Base-by-base conservation (phyloP, 2,329 filamentous ascomycete species). In the Juglanconis oblonga region DNA sequence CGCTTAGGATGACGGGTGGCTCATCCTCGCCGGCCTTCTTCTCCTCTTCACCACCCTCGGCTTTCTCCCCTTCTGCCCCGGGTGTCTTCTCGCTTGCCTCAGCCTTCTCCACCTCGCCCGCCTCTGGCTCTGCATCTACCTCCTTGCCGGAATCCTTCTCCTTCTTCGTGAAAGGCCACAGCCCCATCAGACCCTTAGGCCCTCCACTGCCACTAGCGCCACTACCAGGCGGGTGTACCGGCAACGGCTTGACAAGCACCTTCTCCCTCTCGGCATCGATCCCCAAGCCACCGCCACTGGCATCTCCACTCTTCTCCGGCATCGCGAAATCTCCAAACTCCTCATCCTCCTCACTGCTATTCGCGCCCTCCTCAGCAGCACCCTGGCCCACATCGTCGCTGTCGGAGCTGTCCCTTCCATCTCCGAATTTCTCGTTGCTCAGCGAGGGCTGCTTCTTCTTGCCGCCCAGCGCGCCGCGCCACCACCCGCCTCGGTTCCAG, bases 251-350 rank as follows among this genome's bases (percentile, higher is more conserved):
- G 58, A 86, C 71, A 2, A 86, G 75, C n/a, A 80, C 74, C 32
- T 74, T 76, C 11, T 78, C 74, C 17, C 68, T 52, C 5, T 71
- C 69, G 3, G 67, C 65, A 35, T 71, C 71, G 35, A 69, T 67
- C n/a, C n/a, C n/a, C n/a, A n/a, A n/a, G 29, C 51, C 65, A 54
- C 59, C 42, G 5, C 48, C 52, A 4, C 38, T 33, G 8, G 35
- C 32, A 8, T n/a, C 24, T 3, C 44, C 64, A 45, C 74, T 76
- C 54, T 80, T 75, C 69, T 87, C 85, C 10, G 86, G 82, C 75
- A 89, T 85, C 64, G 85, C 86, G 66, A 89, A 89, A 60, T 89
- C 87, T 13, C 86, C 87, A 74, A 89, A 84, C 67, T 87, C 86
- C 64, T 89, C 85, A 45, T 86, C 84, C 33, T 85, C 81, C 5